These are phyloP conservation scores for Cyphellophora europaea DNA, from an alignment of 2,329 filamentous ascomycete genomes.

Conservation along the genomic window DNA sequence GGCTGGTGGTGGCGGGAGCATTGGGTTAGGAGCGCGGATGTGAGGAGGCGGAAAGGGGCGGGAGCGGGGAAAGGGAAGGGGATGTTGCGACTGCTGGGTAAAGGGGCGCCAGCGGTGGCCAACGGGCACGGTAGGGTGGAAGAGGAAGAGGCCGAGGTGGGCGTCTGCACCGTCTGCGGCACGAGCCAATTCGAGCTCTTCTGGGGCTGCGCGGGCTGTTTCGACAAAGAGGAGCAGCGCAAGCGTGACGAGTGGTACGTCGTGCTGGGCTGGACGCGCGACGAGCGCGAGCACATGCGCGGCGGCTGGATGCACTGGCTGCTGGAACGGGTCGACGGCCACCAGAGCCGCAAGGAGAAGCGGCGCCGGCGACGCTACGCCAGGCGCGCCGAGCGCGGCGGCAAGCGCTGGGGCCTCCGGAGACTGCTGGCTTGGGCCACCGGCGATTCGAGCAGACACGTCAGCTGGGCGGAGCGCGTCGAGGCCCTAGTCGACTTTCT, in stretches of 20 bases:
- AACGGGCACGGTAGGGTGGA: background rate
- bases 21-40: constrained; percentile 11
- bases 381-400: constrained; percentile 3
- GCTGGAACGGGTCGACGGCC: constrained; percentile 13
- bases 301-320: constrained; percentile 7
- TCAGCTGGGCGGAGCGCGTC: constrained; percentile 6
- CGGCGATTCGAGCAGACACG: constrained; percentile 3
- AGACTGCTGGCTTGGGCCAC: background rate
- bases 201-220: constrained; percentile 14
- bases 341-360: constrained; percentile 10
- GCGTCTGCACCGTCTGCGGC: constrained; percentile 12
- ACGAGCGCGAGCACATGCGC: constrained; percentile 1
- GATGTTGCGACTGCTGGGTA: constrained; percentile 8
- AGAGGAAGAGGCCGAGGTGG: constrained; percentile 7
- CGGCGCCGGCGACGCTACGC: constrained; percentile 3
- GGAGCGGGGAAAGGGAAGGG: constrained; percentile 2
- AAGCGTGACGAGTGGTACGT: constrained; percentile 3
- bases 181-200: constrained; percentile 9
- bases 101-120: constrained; percentile 3
- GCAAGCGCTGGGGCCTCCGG: constrained; percentile 1
- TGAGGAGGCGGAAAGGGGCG: constrained; percentile 1
- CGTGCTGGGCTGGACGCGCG: background rate
- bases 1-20: constrained; percentile 15
- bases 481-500: constrained; percentile 8
- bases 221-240: constrained; percentile 10